Evolutionary conservation across 768 basidiomycete species (phyloP).

Genomic region (Mycena filopes): DNA sequence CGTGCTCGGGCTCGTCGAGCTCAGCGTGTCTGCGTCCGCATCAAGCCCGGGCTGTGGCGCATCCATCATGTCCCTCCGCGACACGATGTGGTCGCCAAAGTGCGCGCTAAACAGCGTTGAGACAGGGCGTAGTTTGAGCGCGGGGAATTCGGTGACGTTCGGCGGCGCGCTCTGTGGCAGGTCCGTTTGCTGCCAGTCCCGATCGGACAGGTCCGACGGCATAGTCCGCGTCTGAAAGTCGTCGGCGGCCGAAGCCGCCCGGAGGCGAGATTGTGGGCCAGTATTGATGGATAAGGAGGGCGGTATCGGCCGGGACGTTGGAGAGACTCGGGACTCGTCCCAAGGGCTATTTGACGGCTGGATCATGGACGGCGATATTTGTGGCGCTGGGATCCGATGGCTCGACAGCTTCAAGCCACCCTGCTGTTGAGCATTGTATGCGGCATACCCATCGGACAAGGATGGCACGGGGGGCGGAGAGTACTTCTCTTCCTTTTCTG

Average conservation of each 20-base stretch:
- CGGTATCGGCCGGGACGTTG: slow-evolving; percentile 47
- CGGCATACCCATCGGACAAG: slow-evolving; percentile 50
- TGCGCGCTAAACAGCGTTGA: slow-evolving; percentile 81
- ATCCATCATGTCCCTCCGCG: slow-evolving; percentile 34
- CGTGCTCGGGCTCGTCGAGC: slow-evolving; percentile 56
- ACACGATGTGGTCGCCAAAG: slow-evolving; percentile 63
- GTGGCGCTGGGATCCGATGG: slow-evolving; percentile 55
- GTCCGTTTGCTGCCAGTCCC: slow-evolving; percentile 40
- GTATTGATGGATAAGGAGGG: slow-evolving; percentile 58
- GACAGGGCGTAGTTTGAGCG: slow-evolving; percentile 77
- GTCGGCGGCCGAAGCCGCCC: slow-evolving; percentile 37
- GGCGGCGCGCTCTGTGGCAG: slow-evolving; percentile 74
- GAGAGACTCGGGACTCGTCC: slow-evolving; percentile 28
- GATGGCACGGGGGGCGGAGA: slow-evolving; percentile 69
- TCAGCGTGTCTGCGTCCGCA: slow-evolving; percentile 60
- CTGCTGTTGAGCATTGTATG: slow-evolving; percentile 40
- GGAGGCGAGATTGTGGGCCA: slow-evolving; percentile 38
- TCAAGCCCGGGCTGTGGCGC: slow-evolving; percentile 51
- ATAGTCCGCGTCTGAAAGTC: slow-evolving; percentile 40
- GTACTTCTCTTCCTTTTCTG: slow-evolving; percentile 57
- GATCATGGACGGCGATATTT: slow-evolving; percentile 48
- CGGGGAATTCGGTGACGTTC: slow-evolving; percentile 68
- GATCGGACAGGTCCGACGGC: slow-evolving; percentile 32
- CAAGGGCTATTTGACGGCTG: slow-evolving; percentile 35
- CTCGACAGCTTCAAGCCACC: slow-evolving; percentile 42